Base-by-base conservation (phyloP, 2,329 filamentous ascomycete species). In the Aspergillus fijiensis region DNA sequence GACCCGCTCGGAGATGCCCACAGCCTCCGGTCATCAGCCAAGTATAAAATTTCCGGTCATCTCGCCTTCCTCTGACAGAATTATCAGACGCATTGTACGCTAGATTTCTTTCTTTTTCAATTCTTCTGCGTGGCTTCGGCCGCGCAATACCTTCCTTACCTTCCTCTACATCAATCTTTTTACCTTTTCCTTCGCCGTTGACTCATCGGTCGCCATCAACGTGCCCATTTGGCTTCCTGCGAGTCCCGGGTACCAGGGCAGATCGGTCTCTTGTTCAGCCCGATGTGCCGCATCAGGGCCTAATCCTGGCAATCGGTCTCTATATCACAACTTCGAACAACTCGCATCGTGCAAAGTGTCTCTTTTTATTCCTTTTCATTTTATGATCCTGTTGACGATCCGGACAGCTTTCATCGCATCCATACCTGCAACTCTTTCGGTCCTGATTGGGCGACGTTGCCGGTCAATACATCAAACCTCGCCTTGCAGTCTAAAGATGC, bases 251-350 rank as follows among this genome's bases (percentile, higher is more conserved):
- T 56, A 56, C 42, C 47, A 25, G 19, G 47, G 47, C n/a, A 35
- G 29, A 31, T 53, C 35, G 2, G 54, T 39, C 14, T 3, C 45
- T 21, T 56, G 54, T 56, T 47, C 54, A 12, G 25, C 29, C n/a
- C 16, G 45, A 25, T 56, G 31, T 50, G 45, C 27, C 21, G 27
- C 21, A 31, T 25, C 54, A 3, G 45, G 54, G 10, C 54, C 45
- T 19, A 56, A 56, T 14, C 54, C 45, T n/a, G 45, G 25, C 29
- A 56, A 49, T 33, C 35, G 54, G 54, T 42, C 54, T 21, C 42
- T 49, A 25, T 56, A 56, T 9, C 53, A 56, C 39, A 56, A 56
- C 9, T 49, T 56, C 16, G 29, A 49, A 25, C 53, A 56, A 39
- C 23, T 56, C 19, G 42, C 25, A 11, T 56, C 19, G 19, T 56